Evolutionary conservation across 2,329 filamentous ascomycete species (phyloP).

Genomic region (Fusarium sp.): DNA sequence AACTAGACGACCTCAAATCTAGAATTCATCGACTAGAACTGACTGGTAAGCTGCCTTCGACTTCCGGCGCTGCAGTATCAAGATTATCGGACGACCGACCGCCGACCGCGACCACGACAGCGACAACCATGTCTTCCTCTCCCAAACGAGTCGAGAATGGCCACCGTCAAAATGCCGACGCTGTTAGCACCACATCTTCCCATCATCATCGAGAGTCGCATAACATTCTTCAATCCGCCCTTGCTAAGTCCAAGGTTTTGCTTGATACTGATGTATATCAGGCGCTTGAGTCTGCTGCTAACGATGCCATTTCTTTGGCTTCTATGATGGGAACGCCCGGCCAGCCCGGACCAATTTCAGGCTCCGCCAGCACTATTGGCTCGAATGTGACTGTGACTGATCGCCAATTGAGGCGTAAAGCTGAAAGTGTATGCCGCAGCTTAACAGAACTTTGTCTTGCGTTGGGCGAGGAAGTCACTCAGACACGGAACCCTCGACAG

Average conservation of each 20-base stretch:
- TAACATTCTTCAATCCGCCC: constrained; percentile 82
- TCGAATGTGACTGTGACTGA: constrained; percentile 72
- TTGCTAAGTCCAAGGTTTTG: constrained; percentile 80
- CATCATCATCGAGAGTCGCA: constrained; percentile 69
- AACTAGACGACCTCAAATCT: constrained; percentile 94
- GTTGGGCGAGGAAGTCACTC: constrained; percentile 71
- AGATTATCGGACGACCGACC: constrained; percentile 83
- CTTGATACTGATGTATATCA: constrained; percentile 79
- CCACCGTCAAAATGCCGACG: constrained; percentile 49
- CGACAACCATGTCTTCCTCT: constrained; percentile 90
- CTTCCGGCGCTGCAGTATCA: constrained; percentile 83
- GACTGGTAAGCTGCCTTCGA: constrained; percentile 86
- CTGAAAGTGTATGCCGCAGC: constrained; percentile 91
- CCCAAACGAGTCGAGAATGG: constrained; percentile 72
- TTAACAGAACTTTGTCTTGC: constrained; percentile 93
- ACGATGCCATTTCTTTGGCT: constrained; percentile 83
- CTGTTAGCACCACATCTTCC: constrained; percentile 57
- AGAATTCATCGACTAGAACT: constrained; percentile 90
- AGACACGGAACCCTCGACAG: constrained; percentile 50
- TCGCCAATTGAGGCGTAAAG: constrained; percentile 87
- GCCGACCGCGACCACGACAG: constrained; percentile 88
- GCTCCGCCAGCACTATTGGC: constrained; percentile 73
- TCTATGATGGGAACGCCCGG: constrained; percentile 81
- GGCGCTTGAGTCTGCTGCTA: constrained; percentile 82
- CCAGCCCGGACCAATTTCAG: constrained; percentile 75